Evolutionary conservation across 495 filamentous ascomycete genomes (phyloP).

Genomic region (Penicillium ochrochloron): DNA sequence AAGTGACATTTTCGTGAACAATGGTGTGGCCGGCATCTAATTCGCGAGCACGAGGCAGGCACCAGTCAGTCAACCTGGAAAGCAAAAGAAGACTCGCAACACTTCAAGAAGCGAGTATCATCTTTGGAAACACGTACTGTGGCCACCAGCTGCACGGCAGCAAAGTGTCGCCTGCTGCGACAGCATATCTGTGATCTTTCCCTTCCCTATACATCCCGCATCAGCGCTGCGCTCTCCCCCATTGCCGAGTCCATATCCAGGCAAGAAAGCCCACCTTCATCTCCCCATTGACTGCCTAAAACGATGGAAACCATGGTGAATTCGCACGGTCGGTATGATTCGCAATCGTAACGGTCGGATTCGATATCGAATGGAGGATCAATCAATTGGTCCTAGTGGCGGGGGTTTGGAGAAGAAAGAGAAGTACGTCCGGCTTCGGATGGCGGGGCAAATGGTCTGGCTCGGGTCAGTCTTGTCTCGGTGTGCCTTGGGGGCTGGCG

Average conservation of each 20-base stretch:
- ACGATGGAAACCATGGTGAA: conserved; percentile 61
- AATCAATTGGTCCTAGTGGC: conserved; percentile 21
- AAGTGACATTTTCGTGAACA: conserved; percentile 62
- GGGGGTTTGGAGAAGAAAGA: conserved; percentile 28
- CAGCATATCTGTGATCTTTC: conserved; percentile 73
- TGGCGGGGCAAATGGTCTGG: conserved; percentile 30
- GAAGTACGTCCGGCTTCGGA: conserved; percentile 32
- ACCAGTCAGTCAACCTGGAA: conserved; percentile 19
- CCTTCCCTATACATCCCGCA: conserved; percentile 54
- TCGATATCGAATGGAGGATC: conserved; percentile 21
- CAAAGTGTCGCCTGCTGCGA: conserved; percentile 61
- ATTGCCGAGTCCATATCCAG: neutral
- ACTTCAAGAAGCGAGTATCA: neutral
- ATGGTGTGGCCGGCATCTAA: conserved; percentile 61
- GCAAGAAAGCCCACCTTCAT: conserved; percentile 57
- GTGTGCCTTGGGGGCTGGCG: conserved; percentile 14
- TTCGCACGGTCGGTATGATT: conserved; percentile 6
- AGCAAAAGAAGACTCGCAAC: conserved; percentile 5
- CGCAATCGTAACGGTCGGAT: conserved; percentile 16
- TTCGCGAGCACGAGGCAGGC: conserved; percentile 10
- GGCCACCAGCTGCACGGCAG: conserved; percentile 67
- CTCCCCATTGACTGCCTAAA: conserved; percentile 69
- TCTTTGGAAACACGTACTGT: conserved; percentile 54
- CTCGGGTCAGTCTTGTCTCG: conserved; percentile 31
- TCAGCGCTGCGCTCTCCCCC: conserved; percentile 8